Evolutionary conservation across 2,329 filamentous ascomycete species (phyloP).

Genomic region (Fonsecaea erecta): DNA sequence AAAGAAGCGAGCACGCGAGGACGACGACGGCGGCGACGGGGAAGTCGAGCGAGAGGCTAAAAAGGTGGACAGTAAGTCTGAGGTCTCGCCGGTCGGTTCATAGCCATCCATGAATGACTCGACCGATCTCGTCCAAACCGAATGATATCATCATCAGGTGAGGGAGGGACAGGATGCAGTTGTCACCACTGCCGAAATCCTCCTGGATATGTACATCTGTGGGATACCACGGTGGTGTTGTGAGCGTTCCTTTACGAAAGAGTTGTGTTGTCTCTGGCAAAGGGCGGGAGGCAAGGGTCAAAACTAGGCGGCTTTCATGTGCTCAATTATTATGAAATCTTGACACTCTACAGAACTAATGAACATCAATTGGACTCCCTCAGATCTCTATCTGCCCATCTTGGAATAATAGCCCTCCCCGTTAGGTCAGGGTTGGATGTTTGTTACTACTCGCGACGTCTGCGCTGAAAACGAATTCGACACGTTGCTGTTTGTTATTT

Average conservation of each 20-base stretch:
- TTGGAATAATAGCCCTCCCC: too few relatives aligned
- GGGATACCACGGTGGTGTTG: constrained; percentile 3
- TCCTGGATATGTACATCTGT: constrained; percentile 6
- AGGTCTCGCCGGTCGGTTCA: constrained; percentile 14
- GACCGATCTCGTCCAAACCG: neutral
- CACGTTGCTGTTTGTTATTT: too few relatives aligned
- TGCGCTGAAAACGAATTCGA: too few relatives aligned
- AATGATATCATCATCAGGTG: neutral
- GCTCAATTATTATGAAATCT: neutral
- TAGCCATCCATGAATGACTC: neutral
- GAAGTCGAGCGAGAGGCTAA: constrained; percentile 50
- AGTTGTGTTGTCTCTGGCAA: neutral
- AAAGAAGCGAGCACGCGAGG: constrained; percentile 55
- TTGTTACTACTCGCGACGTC: too few relatives aligned
- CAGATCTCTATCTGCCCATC: neutral
- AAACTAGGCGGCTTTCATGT: constrained; percentile 1
- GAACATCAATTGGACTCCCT: neutral
- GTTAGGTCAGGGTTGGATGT: too few relatives aligned
- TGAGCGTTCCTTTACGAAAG: constrained; percentile 3
- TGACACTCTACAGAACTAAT: constrained; percentile 11
- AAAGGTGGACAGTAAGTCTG: constrained; percentile 54
- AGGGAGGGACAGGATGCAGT: neutral
- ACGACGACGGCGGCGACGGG: constrained; percentile 41
- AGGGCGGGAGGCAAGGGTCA: neutral
- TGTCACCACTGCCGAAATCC: constrained; percentile 4